Evolutionary conservation across 768 basidiomycete species (phyloP).

Genomic region (Arthromyces matolae): DNA sequence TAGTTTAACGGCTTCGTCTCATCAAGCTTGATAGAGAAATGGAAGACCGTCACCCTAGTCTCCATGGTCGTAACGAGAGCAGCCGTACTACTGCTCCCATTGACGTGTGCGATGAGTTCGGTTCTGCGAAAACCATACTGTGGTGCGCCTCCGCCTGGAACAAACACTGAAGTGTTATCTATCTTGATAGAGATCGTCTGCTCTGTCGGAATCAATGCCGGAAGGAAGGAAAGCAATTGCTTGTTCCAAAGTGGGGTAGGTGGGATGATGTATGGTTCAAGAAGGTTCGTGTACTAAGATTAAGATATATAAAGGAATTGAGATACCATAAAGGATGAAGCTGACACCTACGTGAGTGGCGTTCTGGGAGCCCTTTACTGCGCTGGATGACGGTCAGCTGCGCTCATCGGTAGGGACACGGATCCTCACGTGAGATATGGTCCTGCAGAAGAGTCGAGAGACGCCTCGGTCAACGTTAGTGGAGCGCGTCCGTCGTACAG

Average conservation of each 20-base stretch:
- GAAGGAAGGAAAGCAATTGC: conserved; percentile 16
- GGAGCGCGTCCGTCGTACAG: conserved; percentile 56
- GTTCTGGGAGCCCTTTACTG: conserved; percentile 50
- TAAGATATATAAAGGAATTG: background rate
- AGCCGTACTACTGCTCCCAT: conserved; percentile 29
- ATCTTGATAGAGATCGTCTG: conserved; percentile 52
- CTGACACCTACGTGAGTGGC: conserved; percentile 42
- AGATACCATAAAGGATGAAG: background rate
- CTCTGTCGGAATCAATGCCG: conserved; percentile 32
- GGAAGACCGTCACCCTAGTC: conserved; percentile 25
- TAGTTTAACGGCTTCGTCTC: conserved; percentile 43
- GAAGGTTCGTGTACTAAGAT: conserved; percentile 41
- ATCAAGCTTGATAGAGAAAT: conserved; percentile 40
- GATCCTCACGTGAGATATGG: conserved; percentile 52
- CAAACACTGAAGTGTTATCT: conserved; percentile 55
- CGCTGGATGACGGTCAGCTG: no score
- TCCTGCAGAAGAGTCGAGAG: conserved; percentile 43
- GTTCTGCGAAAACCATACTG: conserved; percentile 58
- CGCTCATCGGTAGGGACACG: no score
- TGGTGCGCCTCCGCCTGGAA: conserved; percentile 43
- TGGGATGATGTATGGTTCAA: conserved; percentile 33
- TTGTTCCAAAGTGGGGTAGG: conserved; percentile 49
- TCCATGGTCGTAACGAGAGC: conserved; percentile 39
- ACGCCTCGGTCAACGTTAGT: conserved; percentile 35
- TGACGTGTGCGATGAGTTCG: conserved; percentile 51